Conservation (phyloP, 345 rosid genomes). For the Cardamine occulta region DNA sequence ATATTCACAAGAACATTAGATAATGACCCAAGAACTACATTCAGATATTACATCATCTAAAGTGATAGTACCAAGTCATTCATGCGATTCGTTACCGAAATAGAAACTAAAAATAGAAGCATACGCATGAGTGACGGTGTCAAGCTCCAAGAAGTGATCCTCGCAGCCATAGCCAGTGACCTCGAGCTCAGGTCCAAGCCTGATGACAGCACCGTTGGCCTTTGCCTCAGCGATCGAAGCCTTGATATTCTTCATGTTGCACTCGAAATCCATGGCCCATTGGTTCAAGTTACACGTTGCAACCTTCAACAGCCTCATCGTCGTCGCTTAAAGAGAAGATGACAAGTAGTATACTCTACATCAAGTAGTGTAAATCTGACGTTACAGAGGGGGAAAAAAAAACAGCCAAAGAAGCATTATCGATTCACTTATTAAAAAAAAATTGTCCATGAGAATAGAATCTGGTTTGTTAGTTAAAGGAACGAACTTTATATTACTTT, state of each 20-base stretch:
- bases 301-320: conserved; percentile 79
- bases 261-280: conserved; percentile 96
- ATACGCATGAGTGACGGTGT: conserved; percentile 81
- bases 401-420: not conserved
- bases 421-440: not conserved
- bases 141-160: conserved; percentile 95
- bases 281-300: conserved; percentile 94
- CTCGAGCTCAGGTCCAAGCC: conserved; percentile 99
- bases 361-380: not conserved
- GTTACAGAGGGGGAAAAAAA: not conserved
- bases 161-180: conserved; percentile 98
- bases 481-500: not conserved
- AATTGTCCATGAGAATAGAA: not conserved
- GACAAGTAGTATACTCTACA: not conserved
- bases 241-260: conserved; percentile 76
- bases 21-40: not conserved
- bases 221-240: conserved; percentile 71
- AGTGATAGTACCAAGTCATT: not conserved
- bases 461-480: not conserved
- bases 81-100: not conserved
- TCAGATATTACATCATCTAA: not conserved
- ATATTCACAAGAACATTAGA: not conserved
- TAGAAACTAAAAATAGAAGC: conserved; percentile 8
- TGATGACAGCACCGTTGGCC: conserved; percentile 72
- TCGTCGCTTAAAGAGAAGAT: conserved; percentile 6